Evolutionary conservation across 805 yeast genomes (phyloP), one percentile per base, ranked within the genome.

Genomic region (Nakazawaea molendinolei): DNA sequence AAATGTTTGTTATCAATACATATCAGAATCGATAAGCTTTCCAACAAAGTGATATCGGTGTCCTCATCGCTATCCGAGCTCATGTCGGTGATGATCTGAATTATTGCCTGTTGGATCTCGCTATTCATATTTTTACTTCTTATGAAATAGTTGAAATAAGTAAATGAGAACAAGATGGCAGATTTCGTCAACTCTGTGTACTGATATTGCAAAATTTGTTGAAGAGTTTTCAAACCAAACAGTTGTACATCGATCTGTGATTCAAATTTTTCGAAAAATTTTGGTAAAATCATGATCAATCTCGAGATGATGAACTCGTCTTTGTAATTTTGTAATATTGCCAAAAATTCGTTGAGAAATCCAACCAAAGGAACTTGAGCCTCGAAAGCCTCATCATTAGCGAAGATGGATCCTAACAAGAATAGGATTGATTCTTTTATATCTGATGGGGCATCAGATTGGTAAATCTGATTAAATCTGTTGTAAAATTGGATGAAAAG

Each of bases 11-110:
- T 63, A 41, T 69, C 63, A 7, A 80, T 63, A 32, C 66, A 63
- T 26, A 83, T 69, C 1, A 78, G 71, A 3, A 69, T 65, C 1
- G 77, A 65, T n/a, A 84, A 55, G 0, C 82, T 71, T 51, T 87
- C 95, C 9, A 84, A 67, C 28, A 89, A 56, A 31, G 82, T 66
- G 1, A 87, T 73, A 23, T 83, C 76, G 0, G 95, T 72, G 48
- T 89, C 97, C 31, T 86, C 95, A 30, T 77, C 83, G 0, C 92
- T 72, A 1, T 74, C 80, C 1, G 67, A 71, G 3, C 70, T 50
- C 8, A 90, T 54, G 2, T 67, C 53, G 3, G 53, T 49, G 8
- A 78, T 65, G 0, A 74, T 43, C 1, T 44, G 31, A 24, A 72
- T 39, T 19, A 60, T 38, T 12, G 40, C 37, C 12, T 31, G 28